These are phyloP conservation scores for Starmerella sp. DNA, from an alignment of 805 yeast species.

Conservation along the genomic window DNA sequence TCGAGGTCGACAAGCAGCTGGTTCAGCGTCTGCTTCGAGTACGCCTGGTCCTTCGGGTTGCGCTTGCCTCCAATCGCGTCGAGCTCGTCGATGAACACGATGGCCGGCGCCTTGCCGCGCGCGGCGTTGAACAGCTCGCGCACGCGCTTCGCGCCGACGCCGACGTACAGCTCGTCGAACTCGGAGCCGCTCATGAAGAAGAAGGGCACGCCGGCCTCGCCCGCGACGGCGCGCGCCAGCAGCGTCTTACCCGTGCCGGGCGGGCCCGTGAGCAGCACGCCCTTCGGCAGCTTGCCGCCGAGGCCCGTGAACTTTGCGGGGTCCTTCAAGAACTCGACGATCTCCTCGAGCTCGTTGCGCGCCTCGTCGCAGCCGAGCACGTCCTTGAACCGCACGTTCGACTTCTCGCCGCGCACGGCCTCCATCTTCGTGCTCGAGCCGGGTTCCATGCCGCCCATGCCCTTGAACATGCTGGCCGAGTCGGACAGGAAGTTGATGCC, in stretches of 20 bases:
- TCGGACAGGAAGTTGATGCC: slow-evolving; percentile 73
- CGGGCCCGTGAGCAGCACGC: slow-evolving; percentile 93
- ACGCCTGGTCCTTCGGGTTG: slow-evolving; percentile 95
- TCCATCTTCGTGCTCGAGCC: slow-evolving; percentile 45
- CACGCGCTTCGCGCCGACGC: slow-evolving; percentile 97
- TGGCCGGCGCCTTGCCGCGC: slow-evolving; percentile 90
- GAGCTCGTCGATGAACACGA: slow-evolving; percentile 91
- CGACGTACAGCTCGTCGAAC: slow-evolving; percentile 95
- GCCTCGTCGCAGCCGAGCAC: slow-evolving; percentile 99
- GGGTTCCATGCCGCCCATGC: slow-evolving; percentile 27
- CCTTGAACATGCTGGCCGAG: slow-evolving; percentile 66
- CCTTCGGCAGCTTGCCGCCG: slow-evolving; percentile 96
- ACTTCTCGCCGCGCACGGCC: slow-evolving; percentile 74
- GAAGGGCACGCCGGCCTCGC: slow-evolving; percentile 98
- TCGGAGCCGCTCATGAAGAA: slow-evolving; percentile 98
- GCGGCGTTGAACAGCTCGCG: slow-evolving; percentile 91
- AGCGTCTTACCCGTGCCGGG: slow-evolving; percentile 99
- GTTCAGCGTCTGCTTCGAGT: slow-evolving; percentile 93
- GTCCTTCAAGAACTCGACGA: slow-evolving; percentile 93
- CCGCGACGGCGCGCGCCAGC: slow-evolving; percentile 95
- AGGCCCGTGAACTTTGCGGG: slow-evolving; percentile 92
- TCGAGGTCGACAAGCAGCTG: slow-evolving; percentile 92
- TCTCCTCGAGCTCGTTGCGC: slow-evolving; percentile 90
- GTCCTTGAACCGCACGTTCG: slow-evolving; percentile 79
- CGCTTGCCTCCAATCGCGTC: slow-evolving; percentile 99